Percentiles rank a stretch among this genome's conserved stretches.
Evolutionary conservation across 2,329 filamentous ascomycete species (phyloP).

Genomic region (Exophiala xenobiotica): DNA sequence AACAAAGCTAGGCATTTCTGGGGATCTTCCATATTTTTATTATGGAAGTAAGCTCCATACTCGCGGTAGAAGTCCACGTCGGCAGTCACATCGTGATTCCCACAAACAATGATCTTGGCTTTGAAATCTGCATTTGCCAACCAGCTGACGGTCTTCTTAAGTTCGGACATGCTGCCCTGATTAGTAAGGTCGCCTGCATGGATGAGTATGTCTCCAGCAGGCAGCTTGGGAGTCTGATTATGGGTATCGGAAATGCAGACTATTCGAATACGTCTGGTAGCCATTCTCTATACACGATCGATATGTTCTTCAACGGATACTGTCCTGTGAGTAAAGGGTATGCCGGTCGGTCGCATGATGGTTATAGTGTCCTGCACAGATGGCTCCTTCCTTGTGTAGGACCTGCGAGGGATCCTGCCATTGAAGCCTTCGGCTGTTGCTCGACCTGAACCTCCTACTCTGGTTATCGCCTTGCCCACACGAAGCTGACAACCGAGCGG

Average conservation of each 20-base stretch:
- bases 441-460: background rate
- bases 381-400: no score
- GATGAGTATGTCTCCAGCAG: conserved; percentile 47
- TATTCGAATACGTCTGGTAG: conserved; percentile 28
- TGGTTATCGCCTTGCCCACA: background rate
- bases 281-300: conserved; percentile 10
- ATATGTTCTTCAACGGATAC: background rate
- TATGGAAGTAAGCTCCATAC: conserved; percentile 45
- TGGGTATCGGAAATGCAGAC: conserved; percentile 51
- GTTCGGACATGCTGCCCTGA: conserved; percentile 44
- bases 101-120: conserved; percentile 49
- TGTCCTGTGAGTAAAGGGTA: background rate
- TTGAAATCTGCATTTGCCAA: conserved; percentile 41
- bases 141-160: conserved; percentile 46
- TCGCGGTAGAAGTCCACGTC: conserved; percentile 43
- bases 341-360: no score
- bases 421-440: no score
- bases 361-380: no score
- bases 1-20: conserved; percentile 47
- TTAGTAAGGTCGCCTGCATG: conserved; percentile 53
- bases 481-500: background rate
- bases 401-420: no score
- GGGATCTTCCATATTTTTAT: conserved; percentile 45
- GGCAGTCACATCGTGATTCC: conserved; percentile 46
- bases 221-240: conserved; percentile 39